Evolutionary conservation across 306 rosid species (phyloP).

Genomic region (Fragaria nilgerrensis): DNA sequence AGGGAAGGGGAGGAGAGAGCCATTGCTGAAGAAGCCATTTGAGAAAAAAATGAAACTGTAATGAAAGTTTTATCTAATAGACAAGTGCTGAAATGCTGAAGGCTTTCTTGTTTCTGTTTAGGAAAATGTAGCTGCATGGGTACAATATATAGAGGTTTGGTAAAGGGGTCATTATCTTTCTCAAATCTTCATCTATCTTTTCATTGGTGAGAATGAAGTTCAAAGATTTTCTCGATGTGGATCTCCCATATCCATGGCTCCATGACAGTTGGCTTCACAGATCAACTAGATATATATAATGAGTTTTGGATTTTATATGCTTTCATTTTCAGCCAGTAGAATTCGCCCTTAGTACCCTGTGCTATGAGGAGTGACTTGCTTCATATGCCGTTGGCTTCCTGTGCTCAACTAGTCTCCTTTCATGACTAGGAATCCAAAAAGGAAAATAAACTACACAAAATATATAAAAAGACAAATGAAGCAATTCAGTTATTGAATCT

Average conservation of each 20-base stretch:
- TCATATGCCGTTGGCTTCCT: no score
- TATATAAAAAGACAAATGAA: no score
- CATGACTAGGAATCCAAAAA: no score
- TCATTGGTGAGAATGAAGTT: not conserved
- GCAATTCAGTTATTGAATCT: no score
- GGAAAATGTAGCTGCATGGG: not conserved
- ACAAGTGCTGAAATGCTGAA: not conserved
- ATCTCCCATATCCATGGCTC: not conserved
- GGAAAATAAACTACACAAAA: no score
- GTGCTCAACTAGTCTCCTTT: no score
- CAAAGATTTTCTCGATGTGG: not conserved
- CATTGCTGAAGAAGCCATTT: constrained; percentile 4
- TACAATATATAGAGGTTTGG: not conserved
- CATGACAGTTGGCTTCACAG: no score
- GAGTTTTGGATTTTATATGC: no score
- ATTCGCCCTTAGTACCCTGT: no score
- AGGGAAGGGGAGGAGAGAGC: not conserved
- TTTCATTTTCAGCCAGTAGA: no score
- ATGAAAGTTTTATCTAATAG: not conserved
- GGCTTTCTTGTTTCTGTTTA: not conserved
- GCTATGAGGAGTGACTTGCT: no score
- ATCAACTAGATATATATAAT: no score
- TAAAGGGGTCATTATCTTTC: not conserved
- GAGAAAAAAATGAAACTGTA: not conserved
- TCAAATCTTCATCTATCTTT: not conserved